These are phyloP conservation scores for Secale cereale DNA, from an alignment of 176 grass and related monocot genomes.

Conservation along the genomic window DNA sequence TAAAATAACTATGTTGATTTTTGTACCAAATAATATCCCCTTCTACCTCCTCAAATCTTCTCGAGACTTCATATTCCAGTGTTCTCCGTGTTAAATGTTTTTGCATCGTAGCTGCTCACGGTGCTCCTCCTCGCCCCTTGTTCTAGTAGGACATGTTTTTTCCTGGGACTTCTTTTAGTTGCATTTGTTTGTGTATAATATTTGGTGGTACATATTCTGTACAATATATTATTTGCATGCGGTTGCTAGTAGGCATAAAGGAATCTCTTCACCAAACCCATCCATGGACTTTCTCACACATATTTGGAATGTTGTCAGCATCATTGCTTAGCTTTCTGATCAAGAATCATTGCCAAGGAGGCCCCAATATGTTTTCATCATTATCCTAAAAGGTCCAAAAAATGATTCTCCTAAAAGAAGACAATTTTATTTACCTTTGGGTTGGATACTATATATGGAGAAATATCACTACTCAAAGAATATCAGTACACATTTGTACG, in stretches of 20 bases:
- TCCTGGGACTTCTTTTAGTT: background rate
- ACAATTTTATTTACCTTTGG: background rate
- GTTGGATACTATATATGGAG: background rate
- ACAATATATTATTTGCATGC: background rate
- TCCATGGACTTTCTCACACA: conserved; percentile 19
- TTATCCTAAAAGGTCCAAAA: background rate
- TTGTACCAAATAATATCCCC: background rate
- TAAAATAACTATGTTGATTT: background rate
- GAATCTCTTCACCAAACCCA: conserved; percentile 21
- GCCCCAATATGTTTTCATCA: background rate
- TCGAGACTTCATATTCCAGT: too few species aligned
- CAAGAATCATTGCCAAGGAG: conserved; percentile 19
- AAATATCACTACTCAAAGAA: background rate
- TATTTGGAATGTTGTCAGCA: conserved; percentile 22
- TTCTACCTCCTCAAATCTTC: background rate
- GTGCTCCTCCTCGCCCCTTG: background rate
- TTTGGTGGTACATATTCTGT: background rate
- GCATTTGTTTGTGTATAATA: background rate
- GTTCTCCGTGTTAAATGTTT: too few species aligned
- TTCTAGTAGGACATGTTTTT: background rate
- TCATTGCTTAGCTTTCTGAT: conserved; percentile 23
- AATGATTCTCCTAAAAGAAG: background rate
- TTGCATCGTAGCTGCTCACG: too few species aligned
- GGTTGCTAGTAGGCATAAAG: background rate
- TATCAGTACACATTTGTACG: background rate